Base-by-base conservation (phyloP, 179 eudicot genomes). In the Silene coronaria region DNA sequence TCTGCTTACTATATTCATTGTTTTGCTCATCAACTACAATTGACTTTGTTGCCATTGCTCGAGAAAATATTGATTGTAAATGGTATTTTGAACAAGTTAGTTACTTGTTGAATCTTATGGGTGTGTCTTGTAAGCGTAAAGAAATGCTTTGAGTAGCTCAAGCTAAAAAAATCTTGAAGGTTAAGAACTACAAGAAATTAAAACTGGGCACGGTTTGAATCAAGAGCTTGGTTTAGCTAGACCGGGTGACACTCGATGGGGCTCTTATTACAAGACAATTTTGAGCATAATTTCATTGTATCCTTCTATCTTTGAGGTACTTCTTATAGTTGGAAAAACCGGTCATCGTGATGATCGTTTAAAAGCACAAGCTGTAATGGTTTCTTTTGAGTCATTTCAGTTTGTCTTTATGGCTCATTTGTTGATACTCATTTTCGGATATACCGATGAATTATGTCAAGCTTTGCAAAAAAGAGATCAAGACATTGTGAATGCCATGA, bases 41-140 rank as follows among this genome's bases (percentile, higher is more conserved):
- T 38, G 1, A 68, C 53, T 8, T 67, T 17, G 71, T 67, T 67
- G 71, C 13, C 1, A 13, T 68, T 68, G 72, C 30, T 68, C 21
- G 27, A 9, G 27, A 17, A 1, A 68, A 68, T 38, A 13, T 13
- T 14, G 19, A 11, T 70, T 48, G 61, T 12, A n/a, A 23, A n/a
- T 48, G 74, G 23, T 5, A 13, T 70, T 23, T 14, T 45, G 17
- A 70, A 46, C 34, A 21, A 12, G 13, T 3, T 22, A 2, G 4
- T 4, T 23, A 11, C 7, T 70, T 26, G 5, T 8, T 26, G 3
- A 30, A 26, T 71, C 11, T 9, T 24, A 51, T 73, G 45, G 68
- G 58, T 16, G 34, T 61, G 42, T 73, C 75, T 73, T 73, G 68
- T 22, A 34, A 73, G 28, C 57, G 55, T 34, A 11, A 14, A 59